phyloP scores from a whole-genome alignment of 345 rosid species.

The Noccaea bulbosa region DNA sequence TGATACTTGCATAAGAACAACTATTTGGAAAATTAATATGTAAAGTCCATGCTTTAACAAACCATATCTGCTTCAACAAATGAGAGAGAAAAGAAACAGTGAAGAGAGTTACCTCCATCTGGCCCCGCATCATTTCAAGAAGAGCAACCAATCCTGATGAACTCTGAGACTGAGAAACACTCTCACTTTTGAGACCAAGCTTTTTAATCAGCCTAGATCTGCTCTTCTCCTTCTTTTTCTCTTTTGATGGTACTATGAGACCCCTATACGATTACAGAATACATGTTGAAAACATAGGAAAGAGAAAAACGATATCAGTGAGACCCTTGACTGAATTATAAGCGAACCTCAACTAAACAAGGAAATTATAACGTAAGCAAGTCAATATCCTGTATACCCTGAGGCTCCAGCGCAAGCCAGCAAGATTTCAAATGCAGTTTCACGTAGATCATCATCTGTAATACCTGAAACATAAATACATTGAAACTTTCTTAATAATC shows the following conservation, averaged over 20 bases:
- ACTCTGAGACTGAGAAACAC: conserved; percentile 60
- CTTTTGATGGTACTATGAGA: conserved; percentile 89
- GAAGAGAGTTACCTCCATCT: conserved; percentile 77
- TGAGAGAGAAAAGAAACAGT: conserved; percentile 24
- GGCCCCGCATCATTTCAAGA: conserved; percentile 88
- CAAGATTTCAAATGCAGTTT: conserved; percentile 91
- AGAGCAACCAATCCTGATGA: conserved; percentile 79
- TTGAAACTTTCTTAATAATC: conserved; percentile 17
- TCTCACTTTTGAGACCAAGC: conserved; percentile 87
- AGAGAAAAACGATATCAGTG: conserved; percentile 16
- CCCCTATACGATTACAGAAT: conserved; percentile 55
- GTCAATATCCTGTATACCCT: conserved; percentile 59
- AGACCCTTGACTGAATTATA: conserved; percentile 1
- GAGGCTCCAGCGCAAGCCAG: conserved; percentile 98
- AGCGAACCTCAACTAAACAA: conserved; percentile 10
- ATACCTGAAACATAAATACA: conserved; percentile 57
- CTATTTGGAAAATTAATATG: background rate
- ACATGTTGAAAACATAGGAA: conserved; percentile 30
- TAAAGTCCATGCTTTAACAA: conserved; percentile 2
- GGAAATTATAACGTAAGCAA: conserved; percentile 29
- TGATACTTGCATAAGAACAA: conserved; percentile 19
- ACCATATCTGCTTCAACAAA: conserved; percentile 15
- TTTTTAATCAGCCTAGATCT: conserved; percentile 84
- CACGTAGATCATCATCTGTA: conserved; percentile 91
- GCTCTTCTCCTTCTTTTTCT: conserved; percentile 79